Base-by-base conservation (phyloP, 768 basidiomycete genomes). In the Tubosaeta sp. region DNA sequence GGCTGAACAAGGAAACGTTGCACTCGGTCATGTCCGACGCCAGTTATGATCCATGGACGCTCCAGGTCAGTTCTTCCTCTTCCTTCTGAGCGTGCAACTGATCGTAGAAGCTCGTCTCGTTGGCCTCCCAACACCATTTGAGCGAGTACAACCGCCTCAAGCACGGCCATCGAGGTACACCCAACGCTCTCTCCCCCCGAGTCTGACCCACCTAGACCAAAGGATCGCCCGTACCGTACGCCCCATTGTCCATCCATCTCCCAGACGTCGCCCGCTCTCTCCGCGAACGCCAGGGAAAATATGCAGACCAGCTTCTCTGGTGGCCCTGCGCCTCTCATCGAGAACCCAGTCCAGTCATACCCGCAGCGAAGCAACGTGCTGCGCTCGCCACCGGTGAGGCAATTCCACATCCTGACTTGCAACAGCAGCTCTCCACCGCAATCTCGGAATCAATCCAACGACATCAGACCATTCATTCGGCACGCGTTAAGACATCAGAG, bases 51-150 rank as follows among this genome's bases (percentile, higher is more conserved):
- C 47, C 29, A 43, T 69, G 68, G 66, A 51, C 46, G 0, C 43
- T 54, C 37, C 55, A 68, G 61, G 66, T 67, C n/a, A 41, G 5
- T 13, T 6, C 26, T 7, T 12, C 8, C 11, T 16, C 11, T 25
- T 44, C 13, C 33, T 38, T 19, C 13, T 31, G 6, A 10, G 33
- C 34, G 35, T 54, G 33, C 26, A 34, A 29, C 55, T 56, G 35
- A 53, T 43, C 7, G 22, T 38, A 43, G 13, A 51, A 83, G 76
- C 77, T 86, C 44, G 74, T 76, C 1, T 68, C 63, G 3, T 71
- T 91, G 16, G 86, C 86, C 3, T 88, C 86, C 6, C 87, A 90
- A 59, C 85, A 89, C 68, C 88, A 90, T 58, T 48, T 62, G 51
- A 86, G 84, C 70, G 81, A 85, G 42, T 89, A 91, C 65, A 86